Conservation (phyloP, 2,329 filamentous ascomycete genomes). For the Exophiala sp. region DNA sequence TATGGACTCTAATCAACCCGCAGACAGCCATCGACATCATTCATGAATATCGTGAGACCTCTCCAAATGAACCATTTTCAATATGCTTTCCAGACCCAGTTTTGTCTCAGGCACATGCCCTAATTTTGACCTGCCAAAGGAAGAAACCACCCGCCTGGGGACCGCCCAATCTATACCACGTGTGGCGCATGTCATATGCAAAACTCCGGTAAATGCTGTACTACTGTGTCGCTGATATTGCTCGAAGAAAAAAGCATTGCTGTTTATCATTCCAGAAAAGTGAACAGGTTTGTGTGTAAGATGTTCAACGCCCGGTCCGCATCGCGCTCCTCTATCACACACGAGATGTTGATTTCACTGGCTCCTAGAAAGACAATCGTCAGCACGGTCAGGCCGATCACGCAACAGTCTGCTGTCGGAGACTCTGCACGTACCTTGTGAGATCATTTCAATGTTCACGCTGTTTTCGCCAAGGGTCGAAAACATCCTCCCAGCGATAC, state of each 20-base stretch:
- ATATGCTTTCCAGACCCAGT: not conserved
- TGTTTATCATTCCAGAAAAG: slow-evolving; percentile 70
- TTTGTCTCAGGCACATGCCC: slow-evolving; percentile 1
- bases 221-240: slow-evolving; percentile 13
- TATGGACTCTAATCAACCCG: not conserved
- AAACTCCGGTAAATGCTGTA: slow-evolving; percentile 11
- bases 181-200: slow-evolving; percentile 4
- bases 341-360: slow-evolving; percentile 98
- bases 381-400: slow-evolving; percentile 5
- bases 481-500: slow-evolving; percentile 92
- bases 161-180: slow-evolving; percentile 1
- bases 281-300: slow-evolving; percentile 93
- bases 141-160: not conserved
- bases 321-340: slow-evolving; percentile 88
- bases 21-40: slow-evolving; percentile 9
- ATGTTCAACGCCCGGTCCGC: slow-evolving; percentile 93
- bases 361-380: slow-evolving; percentile 60
- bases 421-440: slow-evolving; percentile 66
- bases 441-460: slow-evolving; percentile 99
- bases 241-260: slow-evolving; percentile 5
- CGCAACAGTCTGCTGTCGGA: not conserved
- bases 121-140: not conserved
- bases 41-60: not conserved
- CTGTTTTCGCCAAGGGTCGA: slow-evolving; percentile 87
- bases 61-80: not conserved